Evolutionary conservation across 441 rosid species (phyloP).

Genomic region (Pelargonium fulgidum): DNA sequence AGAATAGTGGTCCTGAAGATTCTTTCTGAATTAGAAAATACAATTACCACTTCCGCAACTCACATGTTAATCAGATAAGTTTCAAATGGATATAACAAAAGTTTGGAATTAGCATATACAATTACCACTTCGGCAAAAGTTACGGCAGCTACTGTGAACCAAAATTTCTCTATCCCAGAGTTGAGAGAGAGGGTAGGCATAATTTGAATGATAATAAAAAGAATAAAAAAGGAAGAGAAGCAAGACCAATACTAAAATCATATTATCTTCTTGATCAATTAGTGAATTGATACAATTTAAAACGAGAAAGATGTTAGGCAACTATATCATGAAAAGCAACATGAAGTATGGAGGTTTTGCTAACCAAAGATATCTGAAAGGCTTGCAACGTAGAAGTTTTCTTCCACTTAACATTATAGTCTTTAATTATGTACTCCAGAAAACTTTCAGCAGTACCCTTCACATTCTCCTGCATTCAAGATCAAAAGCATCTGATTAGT

Average conservation of each 20-base stretch:
- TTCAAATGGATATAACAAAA: neutral
- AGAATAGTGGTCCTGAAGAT: neutral
- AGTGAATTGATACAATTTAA: neutral
- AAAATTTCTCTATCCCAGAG: neutral
- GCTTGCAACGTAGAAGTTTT: constrained; percentile 63
- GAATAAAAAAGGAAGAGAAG: neutral
- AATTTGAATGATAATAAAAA: neutral
- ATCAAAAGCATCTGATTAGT: constrained; percentile 6
- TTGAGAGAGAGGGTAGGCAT: neutral
- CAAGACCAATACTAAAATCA: neutral
- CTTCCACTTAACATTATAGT: constrained; percentile 52
- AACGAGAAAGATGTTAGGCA: neutral
- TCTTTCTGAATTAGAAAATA: neutral
- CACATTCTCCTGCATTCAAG: constrained; percentile 57
- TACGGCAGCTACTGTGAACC: neutral
- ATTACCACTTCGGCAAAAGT: neutral
- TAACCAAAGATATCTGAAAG: constrained; percentile 78
- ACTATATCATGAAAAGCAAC: neutral
- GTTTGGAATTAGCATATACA: neutral
- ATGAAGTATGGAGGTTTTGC: constrained; percentile 20
- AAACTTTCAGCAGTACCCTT: constrained; percentile 47
- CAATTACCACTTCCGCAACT: neutral
- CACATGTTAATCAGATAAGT: neutral
- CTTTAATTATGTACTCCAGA: constrained; percentile 65
- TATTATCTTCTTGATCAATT: neutral